phyloP scores from a whole-genome alignment of 2,329 filamentous ascomycete genomes.

The Myriosclerotinia curreyana region DNA sequence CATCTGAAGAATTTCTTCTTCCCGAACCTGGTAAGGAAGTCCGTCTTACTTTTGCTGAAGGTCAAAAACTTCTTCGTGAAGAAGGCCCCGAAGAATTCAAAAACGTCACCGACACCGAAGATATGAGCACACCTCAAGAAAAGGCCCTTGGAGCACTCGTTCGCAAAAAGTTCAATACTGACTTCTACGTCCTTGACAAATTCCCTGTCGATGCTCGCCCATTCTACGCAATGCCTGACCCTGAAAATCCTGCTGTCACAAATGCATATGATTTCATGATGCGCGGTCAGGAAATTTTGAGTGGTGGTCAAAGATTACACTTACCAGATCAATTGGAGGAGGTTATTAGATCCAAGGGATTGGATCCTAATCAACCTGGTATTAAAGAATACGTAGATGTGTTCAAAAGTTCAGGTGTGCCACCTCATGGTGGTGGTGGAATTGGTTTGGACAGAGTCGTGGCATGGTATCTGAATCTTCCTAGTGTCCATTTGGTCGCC shows the following conservation, averaged over 20 bases:
- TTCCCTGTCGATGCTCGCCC: constrained; percentile 86
- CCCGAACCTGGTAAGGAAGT: constrained; percentile 72
- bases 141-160: constrained; percentile 86
- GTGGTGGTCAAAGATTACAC: constrained; percentile 89
- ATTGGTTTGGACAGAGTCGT: constrained; percentile 88
- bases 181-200: constrained; percentile 97
- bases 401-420: constrained; percentile 76
- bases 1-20: constrained; percentile 73
- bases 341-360: constrained; percentile 73
- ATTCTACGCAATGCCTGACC: constrained; percentile 86
- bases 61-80: constrained; percentile 71
- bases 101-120: constrained; percentile 72
- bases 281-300: constrained; percentile 88
- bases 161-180: constrained; percentile 83
- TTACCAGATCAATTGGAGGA: constrained; percentile 71
- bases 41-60: constrained; percentile 74
- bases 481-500: constrained; percentile 56
- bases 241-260: constrained; percentile 61
- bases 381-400: constrained; percentile 89
- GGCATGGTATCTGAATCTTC: constrained; percentile 58
- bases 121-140: constrained; percentile 77
- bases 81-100: constrained; percentile 65
- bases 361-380: constrained; percentile 70
- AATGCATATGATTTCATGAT: constrained; percentile 82
- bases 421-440: constrained; percentile 86